A percentile compares a stretch with the other conserved stretches of the same genome.
These are phyloP conservation scores for Suillus subluteus DNA, from an alignment of 768 basidiomycete genomes.

Conservation along the genomic window DNA sequence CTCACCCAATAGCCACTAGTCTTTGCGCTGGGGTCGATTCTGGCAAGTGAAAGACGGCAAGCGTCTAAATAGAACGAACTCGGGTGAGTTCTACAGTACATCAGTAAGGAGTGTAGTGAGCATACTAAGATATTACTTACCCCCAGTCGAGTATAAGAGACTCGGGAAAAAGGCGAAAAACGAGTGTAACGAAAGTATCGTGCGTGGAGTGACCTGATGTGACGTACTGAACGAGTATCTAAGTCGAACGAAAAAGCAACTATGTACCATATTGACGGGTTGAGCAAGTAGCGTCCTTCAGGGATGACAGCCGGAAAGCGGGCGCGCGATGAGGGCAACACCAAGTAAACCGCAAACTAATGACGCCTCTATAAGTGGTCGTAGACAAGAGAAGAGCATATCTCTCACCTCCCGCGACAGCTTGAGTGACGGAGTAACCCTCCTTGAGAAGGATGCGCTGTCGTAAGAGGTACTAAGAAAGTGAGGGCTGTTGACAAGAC, in stretches of 20 bases:
- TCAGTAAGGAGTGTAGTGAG: too few species aligned
- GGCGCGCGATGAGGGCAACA: conserved; percentile 81
- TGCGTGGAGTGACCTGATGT: too few species aligned
- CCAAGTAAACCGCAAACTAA: conserved; percentile 70
- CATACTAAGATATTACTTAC: too few species aligned
- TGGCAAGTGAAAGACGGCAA: not conserved
- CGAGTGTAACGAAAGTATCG: too few species aligned
- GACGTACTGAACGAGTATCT: too few species aligned
- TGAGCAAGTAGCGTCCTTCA: conserved; percentile 1
- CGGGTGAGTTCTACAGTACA: too few species aligned
- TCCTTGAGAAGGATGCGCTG: conserved; percentile 69
- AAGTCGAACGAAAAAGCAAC: too few species aligned
- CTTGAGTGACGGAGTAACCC: conserved; percentile 53
- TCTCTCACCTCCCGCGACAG: conserved; percentile 52
- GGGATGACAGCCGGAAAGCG: conserved; percentile 35
- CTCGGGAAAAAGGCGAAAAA: too few species aligned
- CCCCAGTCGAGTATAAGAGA: too few species aligned
- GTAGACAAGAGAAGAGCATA: not conserved
- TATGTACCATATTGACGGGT: too few species aligned
- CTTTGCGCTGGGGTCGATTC: conserved; percentile 41
- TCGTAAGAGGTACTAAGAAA: conserved; percentile 71
- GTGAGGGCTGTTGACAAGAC: conserved; percentile 70
- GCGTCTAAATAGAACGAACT: too few species aligned
- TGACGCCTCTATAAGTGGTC: not conserved
- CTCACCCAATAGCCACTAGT: conserved; percentile 60